Percentiles rank a stretch among this genome's conserved stretches.
These are phyloP conservation scores for Cryptococcus wingfieldii DNA, from an alignment of 1,284 basidiomycete genomes.

Conservation along the genomic window DNA sequence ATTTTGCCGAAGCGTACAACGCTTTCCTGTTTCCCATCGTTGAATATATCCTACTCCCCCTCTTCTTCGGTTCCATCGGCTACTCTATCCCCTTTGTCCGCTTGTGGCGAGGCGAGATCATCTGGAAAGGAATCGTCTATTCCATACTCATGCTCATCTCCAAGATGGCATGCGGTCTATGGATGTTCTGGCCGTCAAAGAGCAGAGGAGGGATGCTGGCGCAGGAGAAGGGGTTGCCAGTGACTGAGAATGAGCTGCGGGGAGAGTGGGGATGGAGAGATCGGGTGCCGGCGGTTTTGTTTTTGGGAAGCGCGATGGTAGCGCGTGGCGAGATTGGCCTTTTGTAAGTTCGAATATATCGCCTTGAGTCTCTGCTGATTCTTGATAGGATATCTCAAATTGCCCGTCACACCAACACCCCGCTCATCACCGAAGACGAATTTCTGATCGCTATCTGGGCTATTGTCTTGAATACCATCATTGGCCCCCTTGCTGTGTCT, in stretches of 20 bases:
- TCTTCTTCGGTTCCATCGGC: conserved; percentile 59
- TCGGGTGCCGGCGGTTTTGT: conserved; percentile 16
- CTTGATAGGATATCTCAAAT: conserved; percentile 29
- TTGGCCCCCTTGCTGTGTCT: conserved; percentile 53
- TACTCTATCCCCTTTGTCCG: conserved; percentile 56
- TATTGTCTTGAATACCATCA: conserved; percentile 54
- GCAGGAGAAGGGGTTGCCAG: background rate
- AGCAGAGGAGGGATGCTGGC: conserved; percentile 4
- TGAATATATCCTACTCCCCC: conserved; percentile 51
- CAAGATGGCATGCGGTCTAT: conserved; percentile 50
- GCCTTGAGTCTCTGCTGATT: background rate
- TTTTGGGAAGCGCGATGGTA: conserved; percentile 54
- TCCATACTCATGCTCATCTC: conserved; percentile 54
- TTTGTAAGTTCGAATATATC: conserved; percentile 38
- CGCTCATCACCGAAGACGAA: conserved; percentile 48
- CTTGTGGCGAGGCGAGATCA: conserved; percentile 51
- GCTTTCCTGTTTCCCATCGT: conserved; percentile 43
- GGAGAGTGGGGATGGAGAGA: background rate
- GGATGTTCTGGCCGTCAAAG: conserved; percentile 34
- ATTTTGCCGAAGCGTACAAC: background rate
- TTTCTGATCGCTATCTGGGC: conserved; percentile 55
- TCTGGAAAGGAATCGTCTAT: conserved; percentile 56
- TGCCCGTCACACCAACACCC: conserved; percentile 22
- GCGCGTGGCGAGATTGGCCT: conserved; percentile 58
- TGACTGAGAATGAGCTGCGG: background rate